Evolutionary conservation across 176 grass and related monocot genomes (phyloP).

Genomic region (barley (Hordeum vulgare)): MorexV3_pseudomolecules_assembly NC_058524.1:587865768-587866267

Average conservation of each 20-base stretch:
- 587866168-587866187: slow-evolving; percentile 11
- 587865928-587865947: background rate
- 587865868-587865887: too few species aligned
- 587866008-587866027: background rate
- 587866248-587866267: background rate
- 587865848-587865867: background rate
- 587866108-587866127: background rate
- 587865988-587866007: background rate
- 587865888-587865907: background rate
- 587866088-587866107: slow-evolving; percentile 7
- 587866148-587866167: background rate
- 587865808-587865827: background rate
- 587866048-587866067: background rate
- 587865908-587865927: background rate
- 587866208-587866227: background rate
- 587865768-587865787: slow-evolving; percentile 1
- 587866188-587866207: slow-evolving; percentile 11
- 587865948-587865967: background rate
- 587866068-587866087: background rate
- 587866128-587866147: slow-evolving; percentile 4
- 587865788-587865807: background rate
- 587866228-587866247: slow-evolving; percentile 14
- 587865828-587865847: background rate
- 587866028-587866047: background rate
- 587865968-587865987: background rate